Conservation (phyloP, 495 filamentous ascomycete genomes). For the Polyplosphaeria fusca region DNA sequence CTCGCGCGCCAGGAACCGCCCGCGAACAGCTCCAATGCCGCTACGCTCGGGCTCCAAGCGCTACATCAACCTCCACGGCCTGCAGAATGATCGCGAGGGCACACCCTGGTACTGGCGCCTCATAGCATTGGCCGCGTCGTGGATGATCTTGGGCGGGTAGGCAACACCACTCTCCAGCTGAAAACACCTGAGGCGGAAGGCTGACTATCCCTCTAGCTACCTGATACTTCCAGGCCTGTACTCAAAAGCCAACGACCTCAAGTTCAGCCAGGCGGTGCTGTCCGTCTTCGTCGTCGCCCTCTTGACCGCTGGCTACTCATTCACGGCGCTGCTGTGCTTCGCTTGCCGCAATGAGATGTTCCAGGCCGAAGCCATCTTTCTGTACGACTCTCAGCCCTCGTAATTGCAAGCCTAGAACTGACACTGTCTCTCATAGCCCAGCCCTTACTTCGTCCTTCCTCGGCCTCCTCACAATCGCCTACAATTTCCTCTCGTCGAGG, state of each 20-base stretch:
- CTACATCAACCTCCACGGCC: conserved; percentile 26
- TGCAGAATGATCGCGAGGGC: conserved; percentile 9
- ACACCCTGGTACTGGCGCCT: conserved; percentile 41
- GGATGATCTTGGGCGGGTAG: conserved; percentile 42
- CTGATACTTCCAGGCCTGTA: conserved; percentile 41
- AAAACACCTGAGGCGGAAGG: background rate
- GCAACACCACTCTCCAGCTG: conserved; percentile 2
- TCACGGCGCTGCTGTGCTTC: conserved; percentile 42
- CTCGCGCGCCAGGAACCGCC: background rate
- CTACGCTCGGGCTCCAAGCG: conserved; percentile 16
- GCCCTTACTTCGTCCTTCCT: conserved; percentile 37
- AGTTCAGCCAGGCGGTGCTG: conserved; percentile 35
- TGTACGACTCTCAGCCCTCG: conserved; percentile 20
- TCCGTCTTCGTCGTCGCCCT: conserved; percentile 40
- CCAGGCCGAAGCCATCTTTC: conserved; percentile 41
- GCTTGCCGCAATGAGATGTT: conserved; percentile 36
- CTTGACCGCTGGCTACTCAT: conserved; percentile 41
- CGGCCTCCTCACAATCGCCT: conserved; percentile 42
- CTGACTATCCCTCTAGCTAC: conserved; percentile 30
- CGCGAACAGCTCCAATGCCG: conserved; percentile 12
- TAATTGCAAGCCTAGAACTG: conserved; percentile 1
- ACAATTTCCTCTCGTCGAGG: conserved; percentile 39
- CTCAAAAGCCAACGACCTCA: conserved; percentile 34
- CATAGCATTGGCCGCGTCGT: conserved; percentile 35
- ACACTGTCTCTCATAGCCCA: conserved; percentile 16